Percentiles rank a stretch among this genome's conserved stretches.
These are phyloP conservation scores for Acidiella bohemica DNA, from an alignment of 495 filamentous ascomycete species.

Conservation along the genomic window DNA sequence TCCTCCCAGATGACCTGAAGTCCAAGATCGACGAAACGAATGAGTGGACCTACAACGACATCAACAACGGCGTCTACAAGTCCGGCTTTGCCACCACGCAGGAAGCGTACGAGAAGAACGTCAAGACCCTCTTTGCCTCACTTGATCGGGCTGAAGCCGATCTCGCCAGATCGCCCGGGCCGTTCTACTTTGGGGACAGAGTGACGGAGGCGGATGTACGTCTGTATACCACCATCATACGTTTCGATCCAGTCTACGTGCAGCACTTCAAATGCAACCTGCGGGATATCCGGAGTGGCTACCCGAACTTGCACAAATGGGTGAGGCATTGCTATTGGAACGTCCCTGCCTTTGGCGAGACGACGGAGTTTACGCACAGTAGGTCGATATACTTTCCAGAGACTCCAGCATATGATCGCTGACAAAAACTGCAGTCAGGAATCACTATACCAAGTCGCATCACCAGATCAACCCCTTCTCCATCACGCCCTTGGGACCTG, in stretches of 20 bases:
- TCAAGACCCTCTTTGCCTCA: slow-evolving; percentile 52
- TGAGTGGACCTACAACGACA: slow-evolving; percentile 67
- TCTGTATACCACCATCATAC: slow-evolving; percentile 43
- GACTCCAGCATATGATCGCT: not conserved
- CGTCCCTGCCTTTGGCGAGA: slow-evolving; percentile 44
- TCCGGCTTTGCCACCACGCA: slow-evolving; percentile 50
- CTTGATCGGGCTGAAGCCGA: slow-evolving; percentile 60
- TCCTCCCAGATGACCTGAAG: slow-evolving; percentile 47
- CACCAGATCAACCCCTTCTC: slow-evolving; percentile 48
- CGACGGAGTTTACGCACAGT: slow-evolving; percentile 57
- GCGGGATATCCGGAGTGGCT: slow-evolving; percentile 66
- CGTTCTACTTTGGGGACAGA: slow-evolving; percentile 52
- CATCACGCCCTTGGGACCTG: slow-evolving; percentile 53
- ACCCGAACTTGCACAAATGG: slow-evolving; percentile 56
- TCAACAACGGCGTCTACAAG: slow-evolving; percentile 77
- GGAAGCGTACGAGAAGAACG: slow-evolving; percentile 36
- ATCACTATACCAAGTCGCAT: slow-evolving; percentile 59
- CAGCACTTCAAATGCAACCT: slow-evolving; percentile 94
- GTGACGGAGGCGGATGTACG: slow-evolving; percentile 76
- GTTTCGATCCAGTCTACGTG: slow-evolving; percentile 29
- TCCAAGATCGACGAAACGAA: slow-evolving; percentile 60
- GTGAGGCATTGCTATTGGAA: slow-evolving; percentile 58
- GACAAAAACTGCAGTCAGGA: slow-evolving; percentile 30
- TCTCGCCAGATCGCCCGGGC: slow-evolving; percentile 40
- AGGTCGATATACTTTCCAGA: not conserved